These are phyloP conservation scores for Thelonectria discophora DNA, from an alignment of 2,329 filamentous ascomycete species.

Conservation along the genomic window DNA sequence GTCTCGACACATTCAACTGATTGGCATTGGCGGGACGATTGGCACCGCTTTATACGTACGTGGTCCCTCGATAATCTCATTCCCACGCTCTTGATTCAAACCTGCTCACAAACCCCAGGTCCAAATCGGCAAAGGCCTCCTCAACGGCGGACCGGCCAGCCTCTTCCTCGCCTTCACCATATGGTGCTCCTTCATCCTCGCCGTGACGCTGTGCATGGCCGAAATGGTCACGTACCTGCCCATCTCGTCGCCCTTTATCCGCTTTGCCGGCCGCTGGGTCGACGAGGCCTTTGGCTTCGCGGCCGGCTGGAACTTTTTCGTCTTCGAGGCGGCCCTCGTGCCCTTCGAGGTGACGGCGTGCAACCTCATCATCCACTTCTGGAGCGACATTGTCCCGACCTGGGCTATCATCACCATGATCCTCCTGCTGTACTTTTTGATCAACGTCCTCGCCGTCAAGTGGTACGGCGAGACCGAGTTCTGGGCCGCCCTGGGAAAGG, in stretches of 20 bases:
- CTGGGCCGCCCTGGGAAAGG: conserved; percentile 75
- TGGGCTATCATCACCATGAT: conserved; percentile 69
- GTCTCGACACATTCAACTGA: conserved; percentile 66
- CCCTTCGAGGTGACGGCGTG: conserved; percentile 74
- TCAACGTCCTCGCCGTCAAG: conserved; percentile 78
- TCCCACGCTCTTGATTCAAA: too few species aligned
- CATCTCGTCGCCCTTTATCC: conserved; percentile 81
- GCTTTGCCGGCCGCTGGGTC: conserved; percentile 78
- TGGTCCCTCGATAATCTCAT: conserved; percentile 8
- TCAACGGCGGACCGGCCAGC: conserved; percentile 67
- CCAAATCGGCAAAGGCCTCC: conserved; percentile 65
- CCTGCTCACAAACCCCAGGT: conserved; percentile 45
- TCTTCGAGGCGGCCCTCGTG: conserved; percentile 73
- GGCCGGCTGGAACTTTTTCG: conserved; percentile 78
- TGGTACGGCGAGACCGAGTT: conserved; percentile 85
- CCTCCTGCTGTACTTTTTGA: conserved; percentile 55
- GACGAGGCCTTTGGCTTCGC: conserved; percentile 80
- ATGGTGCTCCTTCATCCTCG: conserved; percentile 69
- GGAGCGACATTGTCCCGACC: conserved; percentile 67
- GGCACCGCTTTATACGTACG: conserved; percentile 67
- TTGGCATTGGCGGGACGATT: conserved; percentile 71
- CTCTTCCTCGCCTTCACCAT: conserved; percentile 68
- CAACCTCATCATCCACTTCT: conserved; percentile 70
- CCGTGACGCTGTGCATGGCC: conserved; percentile 69
- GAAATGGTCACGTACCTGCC: conserved; percentile 83